These are phyloP conservation scores for Gymnopilus dilepis DNA, from an alignment of 768 basidiomycete species.

Conservation along the genomic window DNA sequence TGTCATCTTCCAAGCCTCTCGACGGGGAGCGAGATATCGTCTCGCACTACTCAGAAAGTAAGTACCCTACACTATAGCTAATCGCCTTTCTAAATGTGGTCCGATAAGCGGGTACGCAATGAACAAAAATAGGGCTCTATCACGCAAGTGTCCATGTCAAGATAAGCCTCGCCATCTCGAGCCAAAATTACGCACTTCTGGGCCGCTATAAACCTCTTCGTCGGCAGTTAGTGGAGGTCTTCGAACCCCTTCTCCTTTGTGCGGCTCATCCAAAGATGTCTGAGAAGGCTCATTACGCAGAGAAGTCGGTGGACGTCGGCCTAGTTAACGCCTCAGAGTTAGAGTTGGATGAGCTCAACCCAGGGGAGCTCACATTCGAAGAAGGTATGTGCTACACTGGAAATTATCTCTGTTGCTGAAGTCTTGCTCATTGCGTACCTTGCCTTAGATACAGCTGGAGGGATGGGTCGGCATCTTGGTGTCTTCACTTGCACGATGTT, in stretches of 20 bases:
- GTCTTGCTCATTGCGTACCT: too few relatives aligned
- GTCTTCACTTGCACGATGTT: slow-evolving; percentile 61
- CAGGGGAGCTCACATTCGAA: slow-evolving; percentile 52
- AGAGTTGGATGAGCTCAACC: slow-evolving; percentile 27
- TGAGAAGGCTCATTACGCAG: neutral
- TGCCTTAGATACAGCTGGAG: slow-evolving; percentile 48
- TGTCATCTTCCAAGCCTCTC: too few relatives aligned
- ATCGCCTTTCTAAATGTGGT: too few relatives aligned
- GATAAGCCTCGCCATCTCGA: neutral
- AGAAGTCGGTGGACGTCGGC: neutral
- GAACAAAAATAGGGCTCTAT: neutral
- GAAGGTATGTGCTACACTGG: slow-evolving; percentile 43
- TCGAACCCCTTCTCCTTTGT: neutral
- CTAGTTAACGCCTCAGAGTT: neutral
- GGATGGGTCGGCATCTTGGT: slow-evolving; percentile 63
- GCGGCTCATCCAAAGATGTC: neutral
- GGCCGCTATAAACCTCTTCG: neutral
- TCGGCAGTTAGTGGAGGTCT: neutral
- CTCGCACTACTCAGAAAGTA: too few relatives aligned
- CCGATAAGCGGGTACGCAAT: neutral
- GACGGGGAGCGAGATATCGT: too few relatives aligned
- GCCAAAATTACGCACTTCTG: neutral
- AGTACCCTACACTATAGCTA: too few relatives aligned
- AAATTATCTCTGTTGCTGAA: neutral
- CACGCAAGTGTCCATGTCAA: neutral